These are phyloP conservation scores for Cytospora piceicola DNA, from an alignment of 2,329 filamentous ascomycete species.

Conservation along the genomic window DNA sequence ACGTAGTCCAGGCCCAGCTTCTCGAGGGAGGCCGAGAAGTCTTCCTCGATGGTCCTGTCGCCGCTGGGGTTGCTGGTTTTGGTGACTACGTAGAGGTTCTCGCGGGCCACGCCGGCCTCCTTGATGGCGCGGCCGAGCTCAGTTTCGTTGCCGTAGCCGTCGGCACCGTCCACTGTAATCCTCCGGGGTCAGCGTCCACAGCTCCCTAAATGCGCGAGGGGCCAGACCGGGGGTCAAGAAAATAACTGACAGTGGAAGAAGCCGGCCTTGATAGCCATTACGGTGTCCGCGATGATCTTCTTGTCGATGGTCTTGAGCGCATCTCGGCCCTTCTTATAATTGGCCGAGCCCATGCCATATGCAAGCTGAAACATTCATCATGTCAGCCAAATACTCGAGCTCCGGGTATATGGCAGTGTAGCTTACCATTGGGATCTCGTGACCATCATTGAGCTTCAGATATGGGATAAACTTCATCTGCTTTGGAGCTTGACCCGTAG, in stretches of 20 bases:
- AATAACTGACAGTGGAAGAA: slow-evolving; percentile 7
- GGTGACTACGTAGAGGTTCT: slow-evolving; percentile 70
- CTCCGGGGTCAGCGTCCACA: slow-evolving; percentile 51
- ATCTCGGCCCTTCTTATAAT: slow-evolving; percentile 57
- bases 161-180: slow-evolving; percentile 68
- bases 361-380: slow-evolving; percentile 55
- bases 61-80: slow-evolving; percentile 50
- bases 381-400: slow-evolving; percentile 5
- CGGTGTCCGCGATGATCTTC: slow-evolving; percentile 52
- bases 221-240: neutral
- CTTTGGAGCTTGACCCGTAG: slow-evolving; percentile 46
- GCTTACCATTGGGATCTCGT: slow-evolving; percentile 69
- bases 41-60: slow-evolving; percentile 47
- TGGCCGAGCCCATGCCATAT: slow-evolving; percentile 74
- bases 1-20: slow-evolving; percentile 72
- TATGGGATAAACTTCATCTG: slow-evolving; percentile 53
- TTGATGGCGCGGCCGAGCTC: slow-evolving; percentile 75
- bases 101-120: slow-evolving; percentile 64
- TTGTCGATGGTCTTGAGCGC: slow-evolving; percentile 56
- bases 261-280: slow-evolving; percentile 69
- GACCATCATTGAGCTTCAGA: slow-evolving; percentile 74
- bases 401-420: neutral
- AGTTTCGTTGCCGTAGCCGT: slow-evolving; percentile 69
- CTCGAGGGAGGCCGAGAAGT: slow-evolving; percentile 63
- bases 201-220: slow-evolving; percentile 44